Evolutionary conservation across 2,329 filamentous ascomycete genomes (phyloP), one percentile per base, ranked within the genome.

Genomic region (Pestalotiopsis sp.): DNA sequence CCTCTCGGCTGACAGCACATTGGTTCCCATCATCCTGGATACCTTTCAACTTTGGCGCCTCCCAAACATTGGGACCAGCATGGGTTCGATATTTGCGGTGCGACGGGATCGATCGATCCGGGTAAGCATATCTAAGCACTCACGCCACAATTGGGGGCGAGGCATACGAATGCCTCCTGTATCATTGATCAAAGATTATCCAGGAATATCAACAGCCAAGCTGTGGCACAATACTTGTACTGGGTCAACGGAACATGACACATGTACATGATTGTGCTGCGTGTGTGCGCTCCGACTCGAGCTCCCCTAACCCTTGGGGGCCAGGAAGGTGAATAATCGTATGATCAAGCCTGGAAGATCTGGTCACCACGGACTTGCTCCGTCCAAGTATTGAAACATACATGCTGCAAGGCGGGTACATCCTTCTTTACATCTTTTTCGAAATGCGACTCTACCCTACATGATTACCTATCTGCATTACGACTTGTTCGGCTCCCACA

Each of bases 331-430:
- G 31, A 11, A n/a, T 7, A 62, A 64, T 64, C 64, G 45, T 65
- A 65, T 38, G 64, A 65, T 65, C 11, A 17, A 31, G 13, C 49
- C 13, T 14, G 12, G 45, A 45, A 20, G 20, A 65, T 57, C 64
- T 65, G 61, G 39, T 64, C 61, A 64, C 61, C 61, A 64, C 61
- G 25, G 61, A 64, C 41, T n/a, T 52, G 17, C 9, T 49, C 20
- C 38, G 14, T 49, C n/a, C 20, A 64, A 23, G 38, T 39, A 62
- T 39, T 39, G 59, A 62, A 62, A 62, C 59, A 39, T 39, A 62
- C 59, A 62, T 62, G 59, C 59, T 62, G 59, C 59, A 62, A 5
- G n/a, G 52, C 52, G 23, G 27, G 57, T 13, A 36, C 23, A 14
- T 7, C 25, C 23, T 14, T 59, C 23, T 27, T n/a, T 23, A 11